Evolutionary conservation across 495 filamentous ascomycete genomes (phyloP).

Genomic region (Xylaria telfairii): DNA sequence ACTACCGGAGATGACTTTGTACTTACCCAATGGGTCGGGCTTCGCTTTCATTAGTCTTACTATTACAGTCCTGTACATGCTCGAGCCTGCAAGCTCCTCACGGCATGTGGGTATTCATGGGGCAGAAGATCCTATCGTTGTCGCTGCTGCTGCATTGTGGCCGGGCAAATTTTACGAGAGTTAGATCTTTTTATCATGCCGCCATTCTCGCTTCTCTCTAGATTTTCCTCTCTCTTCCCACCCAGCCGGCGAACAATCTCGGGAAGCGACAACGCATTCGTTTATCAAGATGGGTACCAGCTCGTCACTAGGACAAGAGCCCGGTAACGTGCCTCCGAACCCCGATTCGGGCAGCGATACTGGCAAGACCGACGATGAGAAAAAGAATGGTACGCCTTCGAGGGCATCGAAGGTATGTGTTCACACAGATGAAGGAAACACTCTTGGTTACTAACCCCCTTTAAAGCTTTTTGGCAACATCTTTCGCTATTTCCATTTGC

Average conservation of each 20-base stretch:
- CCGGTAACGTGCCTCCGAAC: background rate
- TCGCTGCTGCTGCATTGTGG: conserved; percentile 10
- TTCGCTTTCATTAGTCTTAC: background rate
- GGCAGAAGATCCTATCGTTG: conserved; percentile 2
- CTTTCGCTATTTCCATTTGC: conserved; percentile 45
- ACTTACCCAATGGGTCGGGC: background rate
- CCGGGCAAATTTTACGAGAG: conserved; percentile 14
- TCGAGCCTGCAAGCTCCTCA: conserved; percentile 6
- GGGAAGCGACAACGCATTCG: background rate
- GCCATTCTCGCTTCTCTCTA: background rate
- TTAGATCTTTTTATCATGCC: conserved; percentile 11
- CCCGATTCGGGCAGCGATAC: background rate
- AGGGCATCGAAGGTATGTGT: conserved; percentile 8
- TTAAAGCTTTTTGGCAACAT: conserved; percentile 24
- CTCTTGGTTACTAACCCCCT: background rate
- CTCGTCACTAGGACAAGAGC: background rate
- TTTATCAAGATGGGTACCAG: conserved; percentile 15
- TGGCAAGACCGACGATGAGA: background rate
- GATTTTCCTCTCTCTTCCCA: background rate
- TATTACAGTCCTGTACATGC: background rate
- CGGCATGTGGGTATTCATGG: conserved; percentile 20
- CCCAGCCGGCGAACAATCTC: background rate
- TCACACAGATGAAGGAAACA: background rate
- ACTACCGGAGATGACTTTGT: conserved; percentile 11
- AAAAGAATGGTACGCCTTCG: conserved; percentile 8